These are phyloP conservation scores for Claviceps digitariae DNA, from an alignment of 2,329 filamentous ascomycete genomes.

Conservation along the genomic window DNA sequence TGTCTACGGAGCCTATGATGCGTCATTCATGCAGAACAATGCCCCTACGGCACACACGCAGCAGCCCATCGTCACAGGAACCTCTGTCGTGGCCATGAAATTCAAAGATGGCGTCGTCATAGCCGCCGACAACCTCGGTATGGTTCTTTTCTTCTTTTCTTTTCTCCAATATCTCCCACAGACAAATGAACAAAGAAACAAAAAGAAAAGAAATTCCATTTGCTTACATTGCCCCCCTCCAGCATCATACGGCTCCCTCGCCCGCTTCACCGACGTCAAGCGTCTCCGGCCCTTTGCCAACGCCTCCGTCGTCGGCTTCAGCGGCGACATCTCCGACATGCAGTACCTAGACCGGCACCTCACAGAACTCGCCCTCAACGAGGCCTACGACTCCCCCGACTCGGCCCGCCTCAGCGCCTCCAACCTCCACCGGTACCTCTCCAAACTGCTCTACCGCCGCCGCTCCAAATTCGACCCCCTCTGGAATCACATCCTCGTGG, in stretches of 20 bases:
- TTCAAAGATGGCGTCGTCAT: slow-evolving; percentile 95
- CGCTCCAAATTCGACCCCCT: slow-evolving; percentile 93
- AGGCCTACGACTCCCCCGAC: slow-evolving; percentile 56
- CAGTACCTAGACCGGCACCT: slow-evolving; percentile 93
- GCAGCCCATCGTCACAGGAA: slow-evolving; percentile 87
- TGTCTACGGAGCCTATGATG: slow-evolving; percentile 87
- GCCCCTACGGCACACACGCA: slow-evolving; percentile 78
- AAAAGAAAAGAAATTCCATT: neutral
- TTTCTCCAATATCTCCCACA: neutral
- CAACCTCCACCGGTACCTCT: slow-evolving; percentile 92
- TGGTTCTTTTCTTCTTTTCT: neutral
- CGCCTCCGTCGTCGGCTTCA: slow-evolving; percentile 78
- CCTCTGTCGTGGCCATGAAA: slow-evolving; percentile 88
- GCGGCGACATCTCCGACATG: slow-evolving; percentile 97
- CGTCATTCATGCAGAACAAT: slow-evolving; percentile 61
- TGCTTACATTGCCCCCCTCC: slow-evolving; percentile 2
- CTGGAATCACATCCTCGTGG: slow-evolving; percentile 92
- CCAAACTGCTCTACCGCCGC: slow-evolving; percentile 91
- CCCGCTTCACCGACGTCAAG: slow-evolving; percentile 93
- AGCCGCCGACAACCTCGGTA: slow-evolving; percentile 92
- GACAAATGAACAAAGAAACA: neutral
- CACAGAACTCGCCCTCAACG: slow-evolving; percentile 70
- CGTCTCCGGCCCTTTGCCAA: slow-evolving; percentile 82
- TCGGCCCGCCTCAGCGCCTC: slow-evolving; percentile 58
- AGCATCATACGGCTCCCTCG: slow-evolving; percentile 96